phyloP scores from a whole-genome alignment of 441 rosid species.

The Lagerstroemia fauriei region DNA sequence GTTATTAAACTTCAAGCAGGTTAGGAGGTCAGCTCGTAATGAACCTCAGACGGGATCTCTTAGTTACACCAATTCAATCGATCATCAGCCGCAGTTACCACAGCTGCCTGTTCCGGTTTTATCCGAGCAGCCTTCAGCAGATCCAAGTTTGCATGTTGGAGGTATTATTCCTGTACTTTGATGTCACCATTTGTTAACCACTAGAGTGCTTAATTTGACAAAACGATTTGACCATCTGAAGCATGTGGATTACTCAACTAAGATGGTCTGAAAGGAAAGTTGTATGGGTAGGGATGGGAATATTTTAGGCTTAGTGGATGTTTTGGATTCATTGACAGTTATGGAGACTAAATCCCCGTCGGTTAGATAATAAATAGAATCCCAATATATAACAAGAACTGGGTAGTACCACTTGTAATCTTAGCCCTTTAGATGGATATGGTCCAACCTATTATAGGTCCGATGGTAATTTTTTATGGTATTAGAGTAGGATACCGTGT shows the following conservation, averaged over 20 bases:
- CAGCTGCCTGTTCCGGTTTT: constrained; percentile 52
- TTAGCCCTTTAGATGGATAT: too few relatives aligned
- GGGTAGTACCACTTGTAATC: too few relatives aligned
- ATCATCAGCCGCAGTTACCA: constrained; percentile 59
- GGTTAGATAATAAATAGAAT: too few relatives aligned
- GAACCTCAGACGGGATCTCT: constrained; percentile 49
- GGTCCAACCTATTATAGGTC: too few relatives aligned
- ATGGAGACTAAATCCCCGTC: not conserved
- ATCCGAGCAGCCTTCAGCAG: constrained; percentile 52
- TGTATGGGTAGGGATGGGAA: not conserved
- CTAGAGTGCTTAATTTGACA: not conserved
- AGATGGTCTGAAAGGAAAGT: not conserved
- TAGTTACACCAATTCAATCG: constrained; percentile 54
- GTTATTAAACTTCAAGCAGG: constrained; percentile 63
- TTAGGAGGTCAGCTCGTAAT: constrained; percentile 51
- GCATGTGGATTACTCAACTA: not conserved
- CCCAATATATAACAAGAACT: too few relatives aligned
- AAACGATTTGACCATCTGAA: not conserved
- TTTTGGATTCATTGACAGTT: not conserved
- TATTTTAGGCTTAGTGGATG: not conserved
- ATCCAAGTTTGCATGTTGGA: constrained; percentile 55
- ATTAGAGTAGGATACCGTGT: too few relatives aligned
- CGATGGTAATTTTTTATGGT: too few relatives aligned
- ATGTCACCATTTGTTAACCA: not conserved
- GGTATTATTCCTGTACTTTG: constrained; percentile 40